These are phyloP conservation scores for Citrullus amarus DNA, from an alignment of 306 rosid genomes.

Conservation along the genomic window DNA sequence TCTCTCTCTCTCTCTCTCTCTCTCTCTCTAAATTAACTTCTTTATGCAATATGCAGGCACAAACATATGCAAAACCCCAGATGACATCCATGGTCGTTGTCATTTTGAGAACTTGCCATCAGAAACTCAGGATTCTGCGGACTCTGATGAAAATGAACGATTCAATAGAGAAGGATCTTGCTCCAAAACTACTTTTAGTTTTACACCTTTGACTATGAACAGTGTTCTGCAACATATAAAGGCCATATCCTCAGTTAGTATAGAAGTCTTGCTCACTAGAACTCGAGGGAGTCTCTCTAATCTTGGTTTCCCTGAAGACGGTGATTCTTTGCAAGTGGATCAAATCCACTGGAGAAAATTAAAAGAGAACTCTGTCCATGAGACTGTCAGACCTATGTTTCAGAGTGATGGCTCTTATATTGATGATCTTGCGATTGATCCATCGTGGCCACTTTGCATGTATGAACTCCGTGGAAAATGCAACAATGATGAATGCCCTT, in stretches of 20 bases:
- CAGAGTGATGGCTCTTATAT: constrained; percentile 53
- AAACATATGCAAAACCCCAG: constrained; percentile 20
- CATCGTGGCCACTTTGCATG: constrained; percentile 91
- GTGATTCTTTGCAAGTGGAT: constrained; percentile 21
- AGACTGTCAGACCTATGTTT: constrained; percentile 23
- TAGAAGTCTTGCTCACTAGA: constrained; percentile 24
- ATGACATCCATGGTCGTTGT: constrained; percentile 33
- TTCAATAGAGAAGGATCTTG: constrained; percentile 22
- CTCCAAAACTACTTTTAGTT: constrained; percentile 16
- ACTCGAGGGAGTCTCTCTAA: constrained; percentile 15
- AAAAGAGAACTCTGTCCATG: constrained; percentile 19
- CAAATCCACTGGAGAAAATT: constrained; percentile 21
- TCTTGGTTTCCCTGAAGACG: constrained; percentile 20
- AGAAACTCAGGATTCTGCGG: constrained; percentile 21
- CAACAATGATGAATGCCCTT: constrained; percentile 93
- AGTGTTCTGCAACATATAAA: constrained; percentile 61
- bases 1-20: not conserved
- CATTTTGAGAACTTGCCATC: constrained; percentile 18
- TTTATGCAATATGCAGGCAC: constrained; percentile 19
- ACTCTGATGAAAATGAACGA: constrained; percentile 29
- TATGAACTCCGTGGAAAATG: constrained; percentile 98
- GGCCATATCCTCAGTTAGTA: constrained; percentile 20
- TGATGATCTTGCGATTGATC: constrained; percentile 50
- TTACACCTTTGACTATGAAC: constrained; percentile 30
- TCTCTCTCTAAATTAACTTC: constrained; percentile 2